Percentiles rank a stretch among this genome's conserved stretches.
These are phyloP conservation scores for Pseudocercospora eumusae DNA, from an alignment of 2,329 filamentous ascomycete genomes.

Conservation along the genomic window DNA sequence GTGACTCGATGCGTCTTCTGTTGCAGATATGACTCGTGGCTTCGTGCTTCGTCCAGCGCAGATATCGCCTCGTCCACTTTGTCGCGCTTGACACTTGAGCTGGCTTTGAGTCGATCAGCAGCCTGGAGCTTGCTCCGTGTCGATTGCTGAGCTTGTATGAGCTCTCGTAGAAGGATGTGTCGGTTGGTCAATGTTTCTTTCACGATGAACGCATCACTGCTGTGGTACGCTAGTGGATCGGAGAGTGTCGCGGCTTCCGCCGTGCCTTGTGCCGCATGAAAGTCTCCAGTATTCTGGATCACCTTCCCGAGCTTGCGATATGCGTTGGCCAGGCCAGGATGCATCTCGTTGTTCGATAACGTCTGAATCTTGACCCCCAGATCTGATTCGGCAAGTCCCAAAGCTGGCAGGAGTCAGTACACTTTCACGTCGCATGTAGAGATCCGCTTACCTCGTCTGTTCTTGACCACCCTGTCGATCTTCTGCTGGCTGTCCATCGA, in stretches of 20 bases:
- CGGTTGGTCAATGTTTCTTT: slow-evolving; percentile 98
- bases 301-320: slow-evolving; percentile 94
- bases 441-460: slow-evolving; percentile 70
- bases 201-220: slow-evolving; percentile 92
- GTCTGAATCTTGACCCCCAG: slow-evolving; percentile 85
- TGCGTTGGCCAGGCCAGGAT: slow-evolving; percentile 81
- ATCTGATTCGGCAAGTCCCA: slow-evolving; percentile 89
- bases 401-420: slow-evolving; percentile 59
- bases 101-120: slow-evolving; percentile 84
- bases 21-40: slow-evolving; percentile 75
- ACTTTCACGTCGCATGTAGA: not conserved
- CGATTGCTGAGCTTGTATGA: slow-evolving; percentile 84
- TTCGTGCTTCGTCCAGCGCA: slow-evolving; percentile 81
- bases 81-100: slow-evolving; percentile 82
- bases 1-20: slow-evolving; percentile 89
- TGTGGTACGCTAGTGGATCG: slow-evolving; percentile 92
- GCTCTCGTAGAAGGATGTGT: slow-evolving; percentile 91
- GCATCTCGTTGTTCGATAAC: slow-evolving; percentile 88
- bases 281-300: slow-evolving; percentile 91
- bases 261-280: slow-evolving; percentile 92
- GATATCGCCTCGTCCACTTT: slow-evolving; percentile 98
- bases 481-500: slow-evolving; percentile 98
- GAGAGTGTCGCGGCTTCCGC: slow-evolving; percentile 93
- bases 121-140: slow-evolving; percentile 81
- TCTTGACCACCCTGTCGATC: slow-evolving; percentile 90